Percentiles rank a stretch among this genome's conserved stretches.
Evolutionary conservation across 2,329 filamentous ascomycete genomes (phyloP).

Genomic region (Penicillium sp.): DNA sequence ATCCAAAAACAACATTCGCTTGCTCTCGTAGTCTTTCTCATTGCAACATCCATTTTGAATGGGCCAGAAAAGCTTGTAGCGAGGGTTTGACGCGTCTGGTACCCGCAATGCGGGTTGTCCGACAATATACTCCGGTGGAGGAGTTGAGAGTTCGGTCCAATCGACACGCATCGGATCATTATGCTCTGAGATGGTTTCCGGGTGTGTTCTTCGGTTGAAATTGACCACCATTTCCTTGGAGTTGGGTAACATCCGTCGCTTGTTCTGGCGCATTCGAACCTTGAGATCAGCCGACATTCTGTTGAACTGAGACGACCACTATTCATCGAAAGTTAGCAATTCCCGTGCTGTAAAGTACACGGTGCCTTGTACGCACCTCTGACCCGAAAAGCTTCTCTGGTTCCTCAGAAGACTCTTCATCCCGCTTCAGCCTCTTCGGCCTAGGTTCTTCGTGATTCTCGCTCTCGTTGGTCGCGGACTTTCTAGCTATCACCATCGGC

Average conservation of each 20-base stretch:
- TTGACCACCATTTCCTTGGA: slow-evolving; percentile 94
- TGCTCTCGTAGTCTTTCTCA: slow-evolving; percentile 76
- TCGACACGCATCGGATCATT: slow-evolving; percentile 92
- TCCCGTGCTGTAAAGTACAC: not conserved
- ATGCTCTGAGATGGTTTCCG: slow-evolving; percentile 85
- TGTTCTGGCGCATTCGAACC: slow-evolving; percentile 83
- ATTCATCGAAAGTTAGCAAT: slow-evolving; percentile 3
- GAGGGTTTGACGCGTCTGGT: slow-evolving; percentile 79
- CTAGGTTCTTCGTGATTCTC: slow-evolving; percentile 75
- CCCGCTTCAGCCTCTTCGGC: slow-evolving; percentile 58
- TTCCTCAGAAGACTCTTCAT: slow-evolving; percentile 46
- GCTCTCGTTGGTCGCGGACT: slow-evolving; percentile 70
- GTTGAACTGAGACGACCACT: slow-evolving; percentile 62
- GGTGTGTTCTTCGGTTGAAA: slow-evolving; percentile 77
- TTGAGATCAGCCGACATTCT: slow-evolving; percentile 84
- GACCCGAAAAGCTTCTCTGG: slow-evolving; percentile 81
- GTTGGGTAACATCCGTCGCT: slow-evolving; percentile 92
- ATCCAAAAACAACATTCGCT: slow-evolving; percentile 76
- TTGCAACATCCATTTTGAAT: slow-evolving; percentile 82
- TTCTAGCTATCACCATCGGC: slow-evolving; percentile 84
- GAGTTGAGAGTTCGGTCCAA: slow-evolving; percentile 74
- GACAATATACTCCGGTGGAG: slow-evolving; percentile 71
- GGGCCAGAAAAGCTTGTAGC: slow-evolving; percentile 91
- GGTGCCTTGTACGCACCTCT: slow-evolving; percentile 53
- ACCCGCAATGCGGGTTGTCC: slow-evolving; percentile 78